phyloP scores from a whole-genome alignment of 2,329 filamentous ascomycete species.

The Hypoxylon sp. region DNA sequence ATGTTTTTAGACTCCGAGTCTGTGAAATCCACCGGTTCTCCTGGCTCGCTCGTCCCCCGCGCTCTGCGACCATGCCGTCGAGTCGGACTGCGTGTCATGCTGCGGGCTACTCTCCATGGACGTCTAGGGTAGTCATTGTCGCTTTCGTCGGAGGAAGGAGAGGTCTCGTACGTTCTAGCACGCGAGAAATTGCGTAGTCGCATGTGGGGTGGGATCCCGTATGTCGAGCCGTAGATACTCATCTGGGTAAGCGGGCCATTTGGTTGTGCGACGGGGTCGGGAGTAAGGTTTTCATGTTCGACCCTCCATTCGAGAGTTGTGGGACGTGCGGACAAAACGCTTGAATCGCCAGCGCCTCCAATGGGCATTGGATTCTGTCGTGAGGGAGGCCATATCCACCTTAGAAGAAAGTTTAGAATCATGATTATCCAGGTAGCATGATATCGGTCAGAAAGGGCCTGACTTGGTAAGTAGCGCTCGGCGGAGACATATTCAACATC shows the following conservation, averaged over 20 bases:
- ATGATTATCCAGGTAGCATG: neutral
- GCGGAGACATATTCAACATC: neutral
- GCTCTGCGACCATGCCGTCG: neutral
- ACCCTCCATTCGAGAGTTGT: slow-evolving; percentile 1
- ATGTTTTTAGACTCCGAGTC: neutral
- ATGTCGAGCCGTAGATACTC: neutral
- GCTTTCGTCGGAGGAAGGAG: neutral
- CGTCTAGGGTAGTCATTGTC: neutral
- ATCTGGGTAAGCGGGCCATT: neutral
- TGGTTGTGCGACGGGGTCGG: neutral
- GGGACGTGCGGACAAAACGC: neutral
- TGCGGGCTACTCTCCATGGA: neutral
- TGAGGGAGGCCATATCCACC: neutral
- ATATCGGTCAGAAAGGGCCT: neutral
- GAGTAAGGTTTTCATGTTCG: neutral
- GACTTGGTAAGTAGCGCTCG: neutral
- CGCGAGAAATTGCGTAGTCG: neutral
- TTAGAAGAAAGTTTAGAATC: neutral
- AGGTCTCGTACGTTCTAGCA: neutral
- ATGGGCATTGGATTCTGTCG: neutral
- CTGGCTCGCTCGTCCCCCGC: neutral
- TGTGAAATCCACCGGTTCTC: neutral
- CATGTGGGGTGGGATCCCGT: neutral
- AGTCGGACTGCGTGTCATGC: neutral
- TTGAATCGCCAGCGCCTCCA: neutral